A percentile compares a stretch with the other conserved stretches of the same genome.
Evolutionary conservation across 2,329 filamentous ascomycete species (phyloP).

Genomic region (Ciborinia camelliae): DNA sequence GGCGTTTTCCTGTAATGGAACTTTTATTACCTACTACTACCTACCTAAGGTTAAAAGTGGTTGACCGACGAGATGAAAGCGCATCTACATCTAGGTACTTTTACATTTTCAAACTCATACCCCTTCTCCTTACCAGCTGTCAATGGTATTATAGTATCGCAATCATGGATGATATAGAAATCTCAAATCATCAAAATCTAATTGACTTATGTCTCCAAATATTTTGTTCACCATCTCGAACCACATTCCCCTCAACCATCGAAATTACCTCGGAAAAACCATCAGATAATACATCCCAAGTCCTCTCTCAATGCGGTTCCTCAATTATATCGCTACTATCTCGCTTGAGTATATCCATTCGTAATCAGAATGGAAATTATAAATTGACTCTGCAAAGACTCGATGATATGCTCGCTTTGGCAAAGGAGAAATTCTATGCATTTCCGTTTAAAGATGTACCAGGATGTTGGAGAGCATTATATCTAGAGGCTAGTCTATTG

Average conservation of each 20-base stretch:
- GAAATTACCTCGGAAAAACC: background rate
- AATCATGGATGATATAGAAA: background rate
- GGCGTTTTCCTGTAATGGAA: background rate
- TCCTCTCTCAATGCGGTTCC: constrained; percentile 21
- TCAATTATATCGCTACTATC: constrained; percentile 26
- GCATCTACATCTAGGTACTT: too few relatives aligned
- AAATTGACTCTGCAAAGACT: constrained; percentile 40
- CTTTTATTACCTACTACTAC: too few relatives aligned
- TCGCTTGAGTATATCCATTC: constrained; percentile 21
- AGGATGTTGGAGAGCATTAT: constrained; percentile 65
- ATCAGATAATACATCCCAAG: background rate
- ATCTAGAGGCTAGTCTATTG: constrained; percentile 67
- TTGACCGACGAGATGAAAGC: background rate
- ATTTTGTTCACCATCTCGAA: background rate
- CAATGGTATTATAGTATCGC: too few relatives aligned
- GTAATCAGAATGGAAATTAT: constrained; percentile 15
- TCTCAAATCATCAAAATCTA: background rate
- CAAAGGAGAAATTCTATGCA: constrained; percentile 65
- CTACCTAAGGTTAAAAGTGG: too few relatives aligned
- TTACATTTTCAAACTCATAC: too few relatives aligned
- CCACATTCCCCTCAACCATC: background rate
- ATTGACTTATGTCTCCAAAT: background rate
- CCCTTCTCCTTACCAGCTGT: too few relatives aligned
- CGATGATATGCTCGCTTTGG: constrained; percentile 55
- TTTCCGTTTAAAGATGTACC: constrained; percentile 67